Conservation (phyloP, 352 stramenopile genomes). For the Phytophthora syringae region DNA sequence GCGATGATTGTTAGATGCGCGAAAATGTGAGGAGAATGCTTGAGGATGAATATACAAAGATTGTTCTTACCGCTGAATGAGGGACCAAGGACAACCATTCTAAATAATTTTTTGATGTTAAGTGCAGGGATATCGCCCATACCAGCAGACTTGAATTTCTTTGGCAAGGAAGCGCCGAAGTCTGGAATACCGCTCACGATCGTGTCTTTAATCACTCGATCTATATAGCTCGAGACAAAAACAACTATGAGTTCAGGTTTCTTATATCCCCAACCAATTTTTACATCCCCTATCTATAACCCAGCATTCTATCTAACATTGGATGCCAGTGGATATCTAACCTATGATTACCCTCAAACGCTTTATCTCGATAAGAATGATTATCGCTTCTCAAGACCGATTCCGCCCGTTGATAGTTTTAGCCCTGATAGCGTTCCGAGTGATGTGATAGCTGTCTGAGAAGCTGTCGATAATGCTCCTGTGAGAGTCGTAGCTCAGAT, state of each 20-base stretch:
- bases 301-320: constrained; percentile 21
- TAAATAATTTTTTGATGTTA: constrained; percentile 26
- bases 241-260: constrained; percentile 31
- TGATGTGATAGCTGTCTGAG: no score
- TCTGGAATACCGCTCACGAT: constrained; percentile 22
- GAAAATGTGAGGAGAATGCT: constrained; percentile 10
- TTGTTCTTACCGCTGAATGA: constrained; percentile 21
- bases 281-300: constrained; percentile 23
- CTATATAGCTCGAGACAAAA: constrained; percentile 31
- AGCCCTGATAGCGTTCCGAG: no score
- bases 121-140: constrained; percentile 17
- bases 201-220: background rate
- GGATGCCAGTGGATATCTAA: constrained; percentile 9
- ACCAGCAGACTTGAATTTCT: constrained; percentile 13
- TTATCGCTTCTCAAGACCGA: constrained; percentile 21
- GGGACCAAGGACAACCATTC: constrained; percentile 22
- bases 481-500: no score
- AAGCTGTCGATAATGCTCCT: no score
- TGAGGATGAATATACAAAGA: background rate
- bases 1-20: constrained; percentile 22
- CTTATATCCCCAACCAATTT: constrained; percentile 21
- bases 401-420: no score
- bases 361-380: constrained; percentile 20
- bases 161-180: constrained; percentile 15
- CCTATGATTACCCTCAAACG: constrained; percentile 23